Percentiles rank a stretch among this genome's conserved stretches.
These are phyloP conservation scores for Russula emetica DNA, from an alignment of 768 basidiomycete genomes.

Conservation along the genomic window DNA sequence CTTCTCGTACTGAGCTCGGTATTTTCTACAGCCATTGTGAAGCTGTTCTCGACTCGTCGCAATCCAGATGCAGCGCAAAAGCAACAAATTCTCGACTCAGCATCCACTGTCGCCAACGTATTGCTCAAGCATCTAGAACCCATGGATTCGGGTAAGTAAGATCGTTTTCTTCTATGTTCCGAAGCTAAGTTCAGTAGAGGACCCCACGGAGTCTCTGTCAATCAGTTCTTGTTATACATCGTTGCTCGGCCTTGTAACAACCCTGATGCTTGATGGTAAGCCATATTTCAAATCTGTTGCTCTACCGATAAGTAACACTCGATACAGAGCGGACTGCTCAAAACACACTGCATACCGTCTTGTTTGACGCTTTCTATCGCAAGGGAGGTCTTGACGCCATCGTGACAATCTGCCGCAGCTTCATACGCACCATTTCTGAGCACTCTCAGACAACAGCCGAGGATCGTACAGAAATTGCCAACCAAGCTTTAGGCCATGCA, in stretches of 20 bases:
- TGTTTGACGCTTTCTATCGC: conserved; percentile 70
- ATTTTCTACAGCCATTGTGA: conserved; percentile 63
- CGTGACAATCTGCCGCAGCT: conserved; percentile 51
- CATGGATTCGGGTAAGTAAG: conserved; percentile 49
- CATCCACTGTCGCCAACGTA: conserved; percentile 63
- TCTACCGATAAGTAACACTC: conserved; percentile 17
- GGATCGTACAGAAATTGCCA: conserved; percentile 52
- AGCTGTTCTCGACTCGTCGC: conserved; percentile 78
- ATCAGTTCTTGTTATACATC: conserved; percentile 51
- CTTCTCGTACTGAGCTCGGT: conserved; percentile 9
- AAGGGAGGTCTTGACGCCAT: conserved; percentile 66
- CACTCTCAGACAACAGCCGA: conserved; percentile 49
- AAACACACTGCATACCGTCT: conserved; percentile 75
- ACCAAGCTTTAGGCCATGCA: conserved; percentile 68
- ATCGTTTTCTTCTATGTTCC: neutral
- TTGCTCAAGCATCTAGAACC: conserved; percentile 65
- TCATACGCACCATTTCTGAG: conserved; percentile 54
- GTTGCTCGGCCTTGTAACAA: conserved; percentile 48
- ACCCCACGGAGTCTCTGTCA: conserved; percentile 40
- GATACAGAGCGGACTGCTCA: conserved; percentile 66
- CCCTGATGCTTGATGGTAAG: conserved; percentile 58
- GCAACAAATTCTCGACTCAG: conserved; percentile 69
- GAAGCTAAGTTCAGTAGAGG: conserved; percentile 8
- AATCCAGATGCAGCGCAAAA: conserved; percentile 71
- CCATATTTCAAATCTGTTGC: conserved; percentile 4